phyloP scores from a whole-genome alignment of 2,329 filamentous ascomycete species.

The Colletotrichum sp. region DNA sequence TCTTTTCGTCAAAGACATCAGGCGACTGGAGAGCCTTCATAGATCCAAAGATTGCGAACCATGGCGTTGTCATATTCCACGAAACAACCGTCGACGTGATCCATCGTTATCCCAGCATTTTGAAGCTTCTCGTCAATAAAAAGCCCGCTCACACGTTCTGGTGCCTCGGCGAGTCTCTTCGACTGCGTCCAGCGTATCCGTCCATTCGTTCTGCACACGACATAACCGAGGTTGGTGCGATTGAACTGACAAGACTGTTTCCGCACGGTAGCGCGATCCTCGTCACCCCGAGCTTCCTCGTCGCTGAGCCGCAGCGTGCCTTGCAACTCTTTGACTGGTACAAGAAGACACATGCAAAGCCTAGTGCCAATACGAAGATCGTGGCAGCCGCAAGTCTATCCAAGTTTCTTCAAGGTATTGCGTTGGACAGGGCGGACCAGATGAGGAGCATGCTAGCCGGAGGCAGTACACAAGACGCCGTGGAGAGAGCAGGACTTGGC shows the following conservation, averaged over 20 bases:
- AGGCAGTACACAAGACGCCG: background rate
- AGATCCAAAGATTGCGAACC: constrained; percentile 20
- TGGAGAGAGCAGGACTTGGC: background rate
- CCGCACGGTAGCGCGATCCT: constrained; percentile 36
- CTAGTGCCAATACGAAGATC: constrained; percentile 24
- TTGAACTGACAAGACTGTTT: constrained; percentile 29
- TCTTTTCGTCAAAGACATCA: constrained; percentile 43
- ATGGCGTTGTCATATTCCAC: constrained; percentile 48
- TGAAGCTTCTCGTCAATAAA: constrained; percentile 33
- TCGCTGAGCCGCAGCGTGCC: constrained; percentile 39
- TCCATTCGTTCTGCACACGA: constrained; percentile 3
- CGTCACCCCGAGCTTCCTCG: constrained; percentile 47
- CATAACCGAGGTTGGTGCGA: background rate
- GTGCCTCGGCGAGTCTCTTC: constrained; percentile 42
- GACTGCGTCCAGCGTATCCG: constrained; percentile 21
- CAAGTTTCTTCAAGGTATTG: constrained; percentile 34
- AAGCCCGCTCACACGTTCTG: constrained; percentile 39
- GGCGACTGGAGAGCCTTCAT: constrained; percentile 56
- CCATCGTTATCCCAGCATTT: constrained; percentile 43
- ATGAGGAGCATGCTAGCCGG: background rate
- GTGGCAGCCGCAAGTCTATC: constrained; percentile 32
- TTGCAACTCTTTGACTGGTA: constrained; percentile 42
- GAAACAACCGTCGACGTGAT: constrained; percentile 43
- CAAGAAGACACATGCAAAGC: background rate
- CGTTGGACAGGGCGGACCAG: background rate